phyloP scores from a whole-genome alignment of 2,329 filamentous ascomycete genomes.

The Cordyceps militaris region DNA sequence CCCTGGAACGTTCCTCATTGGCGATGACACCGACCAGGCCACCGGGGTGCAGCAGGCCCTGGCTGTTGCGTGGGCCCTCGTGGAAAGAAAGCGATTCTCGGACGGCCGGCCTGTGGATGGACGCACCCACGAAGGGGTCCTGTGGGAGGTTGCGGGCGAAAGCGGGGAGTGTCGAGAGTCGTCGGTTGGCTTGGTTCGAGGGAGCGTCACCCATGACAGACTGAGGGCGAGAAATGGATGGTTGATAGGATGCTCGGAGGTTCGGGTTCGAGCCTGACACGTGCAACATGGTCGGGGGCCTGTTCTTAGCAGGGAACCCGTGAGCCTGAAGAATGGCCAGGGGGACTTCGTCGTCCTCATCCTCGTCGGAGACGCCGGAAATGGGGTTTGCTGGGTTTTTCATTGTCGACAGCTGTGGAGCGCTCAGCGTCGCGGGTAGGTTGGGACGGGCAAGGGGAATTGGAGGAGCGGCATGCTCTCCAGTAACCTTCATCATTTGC shows the following conservation, averaged over 20 bases:
- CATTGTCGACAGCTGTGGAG: constrained; percentile 47
- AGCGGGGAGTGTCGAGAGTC: constrained; percentile 54
- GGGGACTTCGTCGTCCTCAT: constrained; percentile 86
- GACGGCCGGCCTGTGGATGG: constrained; percentile 63
- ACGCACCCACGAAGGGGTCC: constrained; percentile 77
- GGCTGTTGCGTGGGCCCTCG: constrained; percentile 38
- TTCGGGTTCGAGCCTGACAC: constrained; percentile 64
- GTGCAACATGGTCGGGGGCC: constrained; percentile 62
- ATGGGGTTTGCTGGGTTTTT: constrained; percentile 31
- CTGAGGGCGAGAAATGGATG: constrained; percentile 25
- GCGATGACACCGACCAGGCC: constrained; percentile 86
- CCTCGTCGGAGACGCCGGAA: constrained; percentile 71
- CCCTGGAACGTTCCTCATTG: constrained; percentile 71
- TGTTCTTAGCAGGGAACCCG: constrained; percentile 73
- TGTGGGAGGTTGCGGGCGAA: constrained; percentile 78
- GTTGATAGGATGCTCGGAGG: constrained; percentile 56
- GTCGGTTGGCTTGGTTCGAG: constrained; percentile 21
- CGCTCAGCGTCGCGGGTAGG: constrained; percentile 53
- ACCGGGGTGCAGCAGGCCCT: constrained; percentile 51
- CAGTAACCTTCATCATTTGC: constrained; percentile 95
- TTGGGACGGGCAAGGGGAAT: constrained; percentile 40
- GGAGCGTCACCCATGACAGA: constrained; percentile 50
- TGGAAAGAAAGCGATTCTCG: constrained; percentile 69
- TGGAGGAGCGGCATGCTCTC: constrained; percentile 46
- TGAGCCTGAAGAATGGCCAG: constrained; percentile 81